Conservation (phyloP, 1,139 yeast genomes). For the Kluyveromyces sp. region DNA sequence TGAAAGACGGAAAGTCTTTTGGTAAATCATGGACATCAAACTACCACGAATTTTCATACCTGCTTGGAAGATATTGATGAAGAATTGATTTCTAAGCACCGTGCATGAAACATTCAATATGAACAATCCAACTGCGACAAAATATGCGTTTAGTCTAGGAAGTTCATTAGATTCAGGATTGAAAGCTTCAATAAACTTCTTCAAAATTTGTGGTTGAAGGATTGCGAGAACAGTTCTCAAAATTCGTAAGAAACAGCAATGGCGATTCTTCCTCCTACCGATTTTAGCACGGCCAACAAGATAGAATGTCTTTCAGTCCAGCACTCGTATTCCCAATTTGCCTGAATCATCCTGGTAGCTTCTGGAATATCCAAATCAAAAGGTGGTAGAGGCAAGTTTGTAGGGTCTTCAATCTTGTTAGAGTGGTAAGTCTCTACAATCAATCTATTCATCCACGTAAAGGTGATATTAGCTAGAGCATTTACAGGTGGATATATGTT, state of each 20-base stretch:
- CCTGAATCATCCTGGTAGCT: conserved; percentile 29
- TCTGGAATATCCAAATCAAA: conserved; percentile 37
- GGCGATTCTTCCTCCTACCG: conserved; percentile 43
- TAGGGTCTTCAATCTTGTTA: conserved; percentile 39
- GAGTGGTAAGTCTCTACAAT: conserved; percentile 42
- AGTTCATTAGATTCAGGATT: conserved; percentile 20
- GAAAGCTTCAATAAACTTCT: conserved; percentile 43
- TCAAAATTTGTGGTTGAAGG: conserved; percentile 51
- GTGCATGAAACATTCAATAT: conserved; percentile 40
- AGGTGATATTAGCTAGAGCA: conserved; percentile 44
- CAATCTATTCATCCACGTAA: conserved; percentile 55
- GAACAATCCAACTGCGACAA: conserved; percentile 47
- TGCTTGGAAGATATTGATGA: conserved; percentile 44
- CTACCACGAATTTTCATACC: conserved; percentile 47
- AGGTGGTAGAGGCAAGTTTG: conserved; percentile 52
- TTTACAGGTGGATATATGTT: conserved; percentile 37
- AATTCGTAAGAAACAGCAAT: conserved; percentile 41
- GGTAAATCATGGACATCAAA: conserved; percentile 42
- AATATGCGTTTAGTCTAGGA: conserved; percentile 44
- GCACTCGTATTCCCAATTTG: conserved; percentile 35
- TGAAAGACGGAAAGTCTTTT: conserved; percentile 43
- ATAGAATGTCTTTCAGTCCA: conserved; percentile 34
- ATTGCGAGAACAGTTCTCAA: conserved; percentile 40
- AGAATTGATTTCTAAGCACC: conserved; percentile 43
- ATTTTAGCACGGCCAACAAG: conserved; percentile 35